These are phyloP conservation scores for Coniosporium tulheliwenetii DNA, from an alignment of 2,329 filamentous ascomycete species.

Conservation along the genomic window DNA sequence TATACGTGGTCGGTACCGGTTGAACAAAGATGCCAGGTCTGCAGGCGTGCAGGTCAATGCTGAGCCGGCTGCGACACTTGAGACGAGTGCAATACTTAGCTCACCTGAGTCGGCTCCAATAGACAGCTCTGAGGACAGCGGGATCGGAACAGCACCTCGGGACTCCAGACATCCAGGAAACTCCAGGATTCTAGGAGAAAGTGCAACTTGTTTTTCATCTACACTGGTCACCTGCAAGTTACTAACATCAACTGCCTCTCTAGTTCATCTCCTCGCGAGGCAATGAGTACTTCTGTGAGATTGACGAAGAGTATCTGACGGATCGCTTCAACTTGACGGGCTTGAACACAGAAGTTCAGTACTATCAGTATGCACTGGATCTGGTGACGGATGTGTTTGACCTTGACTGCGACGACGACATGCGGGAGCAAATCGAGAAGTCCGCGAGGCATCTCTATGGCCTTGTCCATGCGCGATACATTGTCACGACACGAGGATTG, in stretches of 20 bases:
- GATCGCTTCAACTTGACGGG: constrained; percentile 97
- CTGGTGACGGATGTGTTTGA: constrained; percentile 97
- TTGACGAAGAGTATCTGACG: constrained; percentile 96
- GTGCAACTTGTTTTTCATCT: too few relatives aligned
- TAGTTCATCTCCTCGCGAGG: constrained; percentile 96
- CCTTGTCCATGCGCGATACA: constrained; percentile 88
- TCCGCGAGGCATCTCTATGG: constrained; percentile 91
- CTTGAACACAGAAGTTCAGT: constrained; percentile 91
- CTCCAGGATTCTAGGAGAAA: too few relatives aligned
- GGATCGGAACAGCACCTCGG: too few relatives aligned
- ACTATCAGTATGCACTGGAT: constrained; percentile 97
- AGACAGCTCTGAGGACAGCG: too few relatives aligned
- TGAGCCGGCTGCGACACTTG: too few relatives aligned
- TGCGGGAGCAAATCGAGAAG: constrained; percentile 96
- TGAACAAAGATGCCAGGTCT: too few relatives aligned
- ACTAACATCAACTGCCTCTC: background rate
- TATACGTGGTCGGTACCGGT: too few relatives aligned
- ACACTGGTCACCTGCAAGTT: too few relatives aligned
- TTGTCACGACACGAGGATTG: constrained; percentile 85
- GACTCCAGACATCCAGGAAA: too few relatives aligned
- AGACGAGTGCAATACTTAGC: too few relatives aligned
- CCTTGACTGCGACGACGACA: constrained; percentile 95
- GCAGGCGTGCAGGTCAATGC: too few relatives aligned
- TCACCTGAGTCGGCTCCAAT: too few relatives aligned
- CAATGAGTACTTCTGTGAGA: constrained; percentile 99